Evolutionary conservation across 495 filamentous ascomycete genomes (phyloP).

Genomic region (Hypoxylon intermedium): DNA sequence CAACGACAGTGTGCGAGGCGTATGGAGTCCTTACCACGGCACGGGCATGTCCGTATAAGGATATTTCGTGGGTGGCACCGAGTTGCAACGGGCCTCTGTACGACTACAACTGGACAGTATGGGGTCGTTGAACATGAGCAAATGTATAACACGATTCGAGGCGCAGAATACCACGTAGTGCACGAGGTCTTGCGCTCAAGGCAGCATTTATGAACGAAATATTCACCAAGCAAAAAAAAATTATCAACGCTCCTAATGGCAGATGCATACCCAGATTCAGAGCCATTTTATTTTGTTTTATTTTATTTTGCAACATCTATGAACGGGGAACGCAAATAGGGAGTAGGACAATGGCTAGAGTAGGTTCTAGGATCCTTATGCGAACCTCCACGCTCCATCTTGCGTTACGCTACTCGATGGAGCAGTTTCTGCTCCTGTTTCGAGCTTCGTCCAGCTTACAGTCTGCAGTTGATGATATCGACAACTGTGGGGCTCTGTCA

Average conservation of each 20-base stretch:
- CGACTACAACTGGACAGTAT: background rate
- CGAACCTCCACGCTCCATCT: background rate
- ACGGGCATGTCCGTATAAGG: slow-evolving; percentile 52
- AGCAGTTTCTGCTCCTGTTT: background rate
- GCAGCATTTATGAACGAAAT: slow-evolving; percentile 16
- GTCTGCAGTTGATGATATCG: slow-evolving; percentile 66
- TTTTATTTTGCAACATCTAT: no score
- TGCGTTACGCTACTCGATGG: no score
- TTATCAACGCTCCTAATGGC: background rate
- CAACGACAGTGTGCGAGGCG: slow-evolving; percentile 91
- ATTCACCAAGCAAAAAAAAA: slow-evolving; percentile 14
- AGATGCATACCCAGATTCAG: background rate
- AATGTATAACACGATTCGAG: slow-evolving; percentile 21
- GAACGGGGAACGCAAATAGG: slow-evolving; percentile 4
- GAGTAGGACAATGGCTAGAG: no score
- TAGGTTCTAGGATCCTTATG: slow-evolving; percentile 1
- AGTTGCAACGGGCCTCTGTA: slow-evolving; percentile 8
- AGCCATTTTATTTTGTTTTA: slow-evolving; percentile 1
- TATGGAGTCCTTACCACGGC: slow-evolving; percentile 95
- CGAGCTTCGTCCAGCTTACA: slow-evolving; percentile 41
- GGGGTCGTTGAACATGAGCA: background rate
- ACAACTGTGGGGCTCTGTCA: slow-evolving; percentile 55
- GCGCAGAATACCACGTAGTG: slow-evolving; percentile 9
- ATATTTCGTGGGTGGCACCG: background rate
- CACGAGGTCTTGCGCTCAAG: background rate